Evolutionary conservation across 1,139 yeast species (phyloP).

Genomic region (Blastobotrys arbuscula): DNA sequence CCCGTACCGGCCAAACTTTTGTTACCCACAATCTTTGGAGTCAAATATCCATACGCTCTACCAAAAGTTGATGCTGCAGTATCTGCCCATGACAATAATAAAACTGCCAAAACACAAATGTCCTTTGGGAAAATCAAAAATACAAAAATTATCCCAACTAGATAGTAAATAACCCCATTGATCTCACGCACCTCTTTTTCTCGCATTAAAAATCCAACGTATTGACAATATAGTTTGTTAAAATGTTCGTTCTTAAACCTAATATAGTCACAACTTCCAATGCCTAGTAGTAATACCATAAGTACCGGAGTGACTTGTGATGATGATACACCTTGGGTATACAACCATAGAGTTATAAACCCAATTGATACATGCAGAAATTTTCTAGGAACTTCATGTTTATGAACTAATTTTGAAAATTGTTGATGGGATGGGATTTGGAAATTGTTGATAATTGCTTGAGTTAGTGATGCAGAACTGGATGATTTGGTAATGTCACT

Average conservation of each 20-base stretch:
- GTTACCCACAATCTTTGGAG: slow-evolving; percentile 61
- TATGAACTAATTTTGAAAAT: slow-evolving; percentile 52
- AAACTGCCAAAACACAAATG: slow-evolving; percentile 65
- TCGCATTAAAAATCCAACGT: slow-evolving; percentile 77
- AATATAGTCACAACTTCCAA: slow-evolving; percentile 61
- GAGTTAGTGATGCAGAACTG: slow-evolving; percentile 14
- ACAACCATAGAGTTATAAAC: slow-evolving; percentile 64
- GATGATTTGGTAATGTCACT: slow-evolving; percentile 5
- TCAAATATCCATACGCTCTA: slow-evolving; percentile 71
- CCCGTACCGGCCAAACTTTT: slow-evolving; percentile 85
- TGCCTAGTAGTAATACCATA: slow-evolving; percentile 45
- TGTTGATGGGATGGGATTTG: slow-evolving; percentile 33
- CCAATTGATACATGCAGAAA: slow-evolving; percentile 85
- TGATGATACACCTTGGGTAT: slow-evolving; percentile 55
- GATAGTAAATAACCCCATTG: slow-evolving; percentile 84
- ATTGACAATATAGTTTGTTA: slow-evolving; percentile 58
- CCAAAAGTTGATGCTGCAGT: slow-evolving; percentile 96
- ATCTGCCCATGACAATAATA: slow-evolving; percentile 92
- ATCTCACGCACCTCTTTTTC: slow-evolving; percentile 62
- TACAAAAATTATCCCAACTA: slow-evolving; percentile 69
- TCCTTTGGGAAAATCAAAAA: slow-evolving; percentile 73
- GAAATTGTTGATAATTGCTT: slow-evolving; percentile 8
- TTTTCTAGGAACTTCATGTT: slow-evolving; percentile 87
- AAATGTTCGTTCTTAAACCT: slow-evolving; percentile 58
- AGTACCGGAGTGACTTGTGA: slow-evolving; percentile 51